These are phyloP conservation scores for Luffa acutangula DNA, from an alignment of 306 rosid species.

Conservation along the genomic window DNA sequence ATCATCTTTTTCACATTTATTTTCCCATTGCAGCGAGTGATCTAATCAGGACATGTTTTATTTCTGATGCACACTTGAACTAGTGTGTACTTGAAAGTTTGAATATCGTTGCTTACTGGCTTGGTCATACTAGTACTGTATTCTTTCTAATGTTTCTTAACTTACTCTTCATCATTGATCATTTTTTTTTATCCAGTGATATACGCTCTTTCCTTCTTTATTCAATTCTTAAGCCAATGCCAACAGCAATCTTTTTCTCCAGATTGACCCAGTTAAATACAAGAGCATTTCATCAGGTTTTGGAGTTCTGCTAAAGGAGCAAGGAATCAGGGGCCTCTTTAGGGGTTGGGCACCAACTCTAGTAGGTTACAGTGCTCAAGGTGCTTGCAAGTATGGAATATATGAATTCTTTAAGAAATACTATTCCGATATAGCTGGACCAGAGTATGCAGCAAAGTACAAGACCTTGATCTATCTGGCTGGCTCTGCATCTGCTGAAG, in stretches of 20 bases:
- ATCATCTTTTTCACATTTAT: not conserved
- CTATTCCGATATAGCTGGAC: conserved; percentile 92
- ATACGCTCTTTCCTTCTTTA: not conserved
- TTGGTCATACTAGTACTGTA: not conserved
- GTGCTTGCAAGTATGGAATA: conserved; percentile 96
- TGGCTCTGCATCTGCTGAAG: conserved; percentile 97
- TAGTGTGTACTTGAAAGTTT: not conserved
- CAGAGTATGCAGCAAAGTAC: conserved; percentile 87
- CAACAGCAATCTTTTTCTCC: conserved; percentile 12
- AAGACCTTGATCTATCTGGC: conserved; percentile 97
- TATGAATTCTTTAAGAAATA: conserved; percentile 93
- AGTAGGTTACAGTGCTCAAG: conserved; percentile 97
- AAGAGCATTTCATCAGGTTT: conserved; percentile 79
- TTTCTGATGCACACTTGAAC: not conserved
- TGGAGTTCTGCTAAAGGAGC: conserved; percentile 85
- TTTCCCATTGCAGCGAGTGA: not conserved
- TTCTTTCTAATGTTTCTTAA: not conserved
- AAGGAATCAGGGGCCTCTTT: conserved; percentile 79
- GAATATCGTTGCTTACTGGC: not conserved
- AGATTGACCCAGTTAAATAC: conserved; percentile 92
- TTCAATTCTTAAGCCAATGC: not conserved
- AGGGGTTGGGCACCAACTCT: conserved; percentile 98
- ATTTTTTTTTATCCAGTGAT: not conserved
- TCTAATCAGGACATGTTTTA: not conserved
- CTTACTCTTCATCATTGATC: not conserved